A percentile compares a stretch with the other conserved stretches of the same genome.
phyloP scores from a whole-genome alignment of 768 basidiomycete genomes.

The Amanita pallidorosea region DNA sequence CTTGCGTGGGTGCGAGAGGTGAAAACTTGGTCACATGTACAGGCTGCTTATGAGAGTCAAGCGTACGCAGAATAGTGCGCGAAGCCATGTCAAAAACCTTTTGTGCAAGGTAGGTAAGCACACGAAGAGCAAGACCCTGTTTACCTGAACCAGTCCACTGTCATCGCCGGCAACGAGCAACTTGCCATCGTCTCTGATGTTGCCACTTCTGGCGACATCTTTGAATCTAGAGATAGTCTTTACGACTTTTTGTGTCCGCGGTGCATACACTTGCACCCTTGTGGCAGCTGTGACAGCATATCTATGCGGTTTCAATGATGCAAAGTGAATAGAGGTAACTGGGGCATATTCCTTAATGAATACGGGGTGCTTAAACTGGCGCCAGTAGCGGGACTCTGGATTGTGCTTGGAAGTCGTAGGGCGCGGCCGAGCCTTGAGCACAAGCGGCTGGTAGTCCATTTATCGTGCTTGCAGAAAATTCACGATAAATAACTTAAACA shows the following conservation, averaged over 20 bases:
- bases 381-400: constrained; percentile 77
- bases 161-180: constrained; percentile 94
- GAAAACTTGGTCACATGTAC: constrained; percentile 95
- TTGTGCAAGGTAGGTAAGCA: background rate
- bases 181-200: constrained; percentile 88
- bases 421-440: constrained; percentile 51
- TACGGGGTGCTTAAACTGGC: constrained; percentile 79
- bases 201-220: constrained; percentile 84
- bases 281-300: constrained; percentile 95
- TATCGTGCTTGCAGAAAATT: constrained; percentile 6
- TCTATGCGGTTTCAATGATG: constrained; percentile 76
- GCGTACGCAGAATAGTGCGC: constrained; percentile 83
- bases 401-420: constrained; percentile 44
- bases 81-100: constrained; percentile 91
- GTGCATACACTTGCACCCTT: constrained; percentile 90
- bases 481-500: constrained; percentile 4
- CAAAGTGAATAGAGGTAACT: constrained; percentile 90
- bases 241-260: constrained; percentile 90
- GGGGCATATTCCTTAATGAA: constrained; percentile 98
- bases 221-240: constrained; percentile 98
- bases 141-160: constrained; percentile 75
- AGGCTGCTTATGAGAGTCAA: constrained; percentile 92
- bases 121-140: constrained; percentile 5
- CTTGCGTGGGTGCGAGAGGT: constrained; percentile 62
- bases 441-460: constrained; percentile 82